Conservation (phyloP, 2,329 filamentous ascomycete genomes). For the Aspergillus versicolor region DNA sequence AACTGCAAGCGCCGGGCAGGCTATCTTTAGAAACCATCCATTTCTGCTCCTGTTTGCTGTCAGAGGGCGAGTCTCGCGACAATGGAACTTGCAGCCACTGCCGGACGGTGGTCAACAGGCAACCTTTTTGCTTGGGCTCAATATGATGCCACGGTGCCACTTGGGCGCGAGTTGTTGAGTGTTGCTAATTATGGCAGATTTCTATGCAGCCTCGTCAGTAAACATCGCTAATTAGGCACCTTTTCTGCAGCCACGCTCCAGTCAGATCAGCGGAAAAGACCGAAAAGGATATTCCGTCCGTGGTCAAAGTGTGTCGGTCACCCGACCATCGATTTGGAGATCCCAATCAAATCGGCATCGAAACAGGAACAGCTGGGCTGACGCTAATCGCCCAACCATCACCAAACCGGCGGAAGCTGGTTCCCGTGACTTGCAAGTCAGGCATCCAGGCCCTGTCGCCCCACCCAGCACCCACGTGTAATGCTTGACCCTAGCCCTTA, state of each 20-base stretch:
- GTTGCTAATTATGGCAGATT: slow-evolving; percentile 5
- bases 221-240: background rate
- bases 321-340: slow-evolving; percentile 13
- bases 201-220: background rate
- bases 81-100: background rate
- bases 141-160: background rate
- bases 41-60: background rate
- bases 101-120: slow-evolving; percentile 3
- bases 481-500: slow-evolving; percentile 24
- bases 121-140: background rate
- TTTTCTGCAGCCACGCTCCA: background rate
- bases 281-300: slow-evolving; percentile 16
- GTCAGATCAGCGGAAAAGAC: slow-evolving; percentile 7
- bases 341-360: background rate
- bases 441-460: slow-evolving; percentile 14
- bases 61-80: background rate
- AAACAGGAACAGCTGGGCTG: background rate
- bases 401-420: background rate
- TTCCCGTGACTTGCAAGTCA: slow-evolving; percentile 17
- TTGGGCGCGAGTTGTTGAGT: background rate
- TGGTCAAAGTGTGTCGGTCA: slow-evolving; percentile 10
- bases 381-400: background rate
- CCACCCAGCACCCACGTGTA: slow-evolving; percentile 15
- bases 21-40: slow-evolving; percentile 30
- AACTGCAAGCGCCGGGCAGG: slow-evolving; percentile 26